phyloP scores from a whole-genome alignment of 257 asterid genomes.

The Solanum ossicruentum region DNA sequence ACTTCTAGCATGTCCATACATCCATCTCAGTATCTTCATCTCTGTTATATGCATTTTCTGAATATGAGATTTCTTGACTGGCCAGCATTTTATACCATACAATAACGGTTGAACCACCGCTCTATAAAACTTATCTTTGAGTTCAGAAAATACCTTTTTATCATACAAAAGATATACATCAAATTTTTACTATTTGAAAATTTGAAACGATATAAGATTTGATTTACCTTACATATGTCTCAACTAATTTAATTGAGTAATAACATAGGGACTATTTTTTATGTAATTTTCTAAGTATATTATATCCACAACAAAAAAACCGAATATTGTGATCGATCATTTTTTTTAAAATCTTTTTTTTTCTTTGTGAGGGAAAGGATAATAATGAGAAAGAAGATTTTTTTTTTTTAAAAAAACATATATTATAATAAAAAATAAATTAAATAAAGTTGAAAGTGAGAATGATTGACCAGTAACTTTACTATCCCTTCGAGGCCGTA shows the following conservation, averaged over 20 bases:
- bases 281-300: not conserved
- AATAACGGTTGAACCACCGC: no score
- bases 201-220: not conserved
- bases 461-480: constrained; percentile 30
- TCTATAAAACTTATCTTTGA: no score
- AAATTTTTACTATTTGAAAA: not conserved
- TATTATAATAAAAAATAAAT: not conserved
- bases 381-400: not conserved
- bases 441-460: constrained; percentile 4
- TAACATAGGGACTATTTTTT: not conserved
- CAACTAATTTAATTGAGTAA: not conserved
- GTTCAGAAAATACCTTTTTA: no score
- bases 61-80: no score
- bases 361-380: not conserved
- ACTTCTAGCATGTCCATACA: no score
- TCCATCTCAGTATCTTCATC: no score
- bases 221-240: not conserved
- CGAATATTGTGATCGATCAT: not conserved
- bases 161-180: not conserved
- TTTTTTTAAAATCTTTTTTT: not conserved
- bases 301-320: not conserved
- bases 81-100: no score
- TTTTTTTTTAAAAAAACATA: not conserved
- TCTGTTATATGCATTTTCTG: no score
- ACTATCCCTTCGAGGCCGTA: constrained; percentile 31